A percentile compares a stretch with the other conserved stretches of the same genome.
phyloP scores from a whole-genome alignment of 352 stramenopile species.

The Pythium diclinum region DNA sequence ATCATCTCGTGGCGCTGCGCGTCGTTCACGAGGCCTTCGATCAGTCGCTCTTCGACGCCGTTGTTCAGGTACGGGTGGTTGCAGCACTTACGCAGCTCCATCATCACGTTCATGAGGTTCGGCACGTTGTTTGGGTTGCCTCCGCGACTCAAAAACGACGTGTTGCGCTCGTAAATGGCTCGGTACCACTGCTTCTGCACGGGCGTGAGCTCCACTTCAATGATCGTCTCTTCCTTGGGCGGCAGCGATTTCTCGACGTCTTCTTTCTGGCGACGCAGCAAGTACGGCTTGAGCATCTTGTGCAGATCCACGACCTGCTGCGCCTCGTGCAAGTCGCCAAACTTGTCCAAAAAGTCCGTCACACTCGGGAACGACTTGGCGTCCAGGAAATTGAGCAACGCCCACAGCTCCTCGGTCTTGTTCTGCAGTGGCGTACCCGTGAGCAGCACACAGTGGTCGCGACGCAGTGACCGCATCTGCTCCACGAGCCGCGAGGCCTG shows the following conservation, averaged over 20 bases:
- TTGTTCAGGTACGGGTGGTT: slow-evolving; percentile 93
- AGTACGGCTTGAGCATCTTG: slow-evolving; percentile 89
- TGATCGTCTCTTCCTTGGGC: slow-evolving; percentile 89
- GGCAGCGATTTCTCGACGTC: slow-evolving; percentile 88
- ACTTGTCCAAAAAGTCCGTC: slow-evolving; percentile 93
- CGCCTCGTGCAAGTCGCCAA: slow-evolving; percentile 83
- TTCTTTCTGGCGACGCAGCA: slow-evolving; percentile 87
- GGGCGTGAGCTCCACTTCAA: slow-evolving; percentile 87
- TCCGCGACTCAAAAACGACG: slow-evolving; percentile 81
- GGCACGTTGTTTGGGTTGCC: slow-evolving; percentile 79
- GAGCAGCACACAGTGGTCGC: slow-evolving; percentile 82
- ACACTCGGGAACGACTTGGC: slow-evolving; percentile 90
- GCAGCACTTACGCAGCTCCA: slow-evolving; percentile 90
- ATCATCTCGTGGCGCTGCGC: slow-evolving; percentile 90
- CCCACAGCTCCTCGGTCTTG: slow-evolving; percentile 99
- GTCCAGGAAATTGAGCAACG: slow-evolving; percentile 98
- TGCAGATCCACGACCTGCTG: slow-evolving; percentile 88
- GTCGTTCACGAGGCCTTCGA: slow-evolving; percentile 74
- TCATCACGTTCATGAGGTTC: slow-evolving; percentile 92
- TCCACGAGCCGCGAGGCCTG: slow-evolving; percentile 82
- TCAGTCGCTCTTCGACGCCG: slow-evolving; percentile 87
- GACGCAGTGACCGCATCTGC: slow-evolving; percentile 76
- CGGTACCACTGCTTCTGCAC: slow-evolving; percentile 91
- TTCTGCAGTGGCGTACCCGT: slow-evolving; percentile 92
- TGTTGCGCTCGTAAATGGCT: slow-evolving; percentile 97